These are phyloP conservation scores for Colletotrichum sublineola DNA, from an alignment of 2,329 filamentous ascomycete genomes.

Conservation along the genomic window DNA sequence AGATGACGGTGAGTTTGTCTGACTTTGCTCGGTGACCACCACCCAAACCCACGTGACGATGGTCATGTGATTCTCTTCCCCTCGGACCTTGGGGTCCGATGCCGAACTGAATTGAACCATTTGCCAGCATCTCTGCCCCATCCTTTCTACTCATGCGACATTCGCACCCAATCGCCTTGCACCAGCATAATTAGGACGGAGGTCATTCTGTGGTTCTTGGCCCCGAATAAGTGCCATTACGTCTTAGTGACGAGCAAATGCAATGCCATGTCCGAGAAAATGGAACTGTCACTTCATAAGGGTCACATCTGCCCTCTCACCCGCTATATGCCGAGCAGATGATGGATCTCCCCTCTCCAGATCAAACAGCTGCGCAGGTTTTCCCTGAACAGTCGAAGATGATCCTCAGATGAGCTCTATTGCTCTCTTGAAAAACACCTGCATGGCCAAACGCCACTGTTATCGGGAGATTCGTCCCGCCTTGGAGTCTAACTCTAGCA, in stretches of 20 bases:
- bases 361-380: background rate
- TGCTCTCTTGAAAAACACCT: background rate
- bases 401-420: background rate
- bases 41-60: background rate
- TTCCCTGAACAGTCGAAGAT: background rate
- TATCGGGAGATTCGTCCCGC: conserved; percentile 31
- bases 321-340: background rate
- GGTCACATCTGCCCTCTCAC: background rate
- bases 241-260: background rate
- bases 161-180: background rate
- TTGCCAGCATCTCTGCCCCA: background rate
- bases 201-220: background rate
- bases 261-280: background rate
- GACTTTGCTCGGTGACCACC: no score
- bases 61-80: background rate
- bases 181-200: background rate
- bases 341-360: background rate
- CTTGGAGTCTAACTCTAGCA: background rate
- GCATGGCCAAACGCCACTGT: conserved; percentile 5
- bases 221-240: background rate
- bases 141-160: background rate
- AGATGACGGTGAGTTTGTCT: no score
- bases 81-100: background rate
- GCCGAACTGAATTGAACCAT: no score
- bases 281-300: background rate